Evolutionary conservation across 371 early-diverging fungal species (phyloP), one percentile per base, ranked within the genome.

Genomic region (Zancudomyces culisetae): DNA sequence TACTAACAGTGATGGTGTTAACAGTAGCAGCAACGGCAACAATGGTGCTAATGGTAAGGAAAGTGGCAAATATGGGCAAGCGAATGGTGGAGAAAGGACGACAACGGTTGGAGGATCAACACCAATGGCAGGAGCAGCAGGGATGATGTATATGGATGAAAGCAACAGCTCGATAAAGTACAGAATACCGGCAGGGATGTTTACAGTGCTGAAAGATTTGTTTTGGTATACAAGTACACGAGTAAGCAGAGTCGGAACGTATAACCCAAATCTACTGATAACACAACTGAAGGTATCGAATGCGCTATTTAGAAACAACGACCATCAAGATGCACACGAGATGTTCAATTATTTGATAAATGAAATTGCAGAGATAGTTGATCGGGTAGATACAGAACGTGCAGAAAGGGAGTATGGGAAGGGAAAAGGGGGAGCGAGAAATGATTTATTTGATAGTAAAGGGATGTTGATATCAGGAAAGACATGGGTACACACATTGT

Each of bases 261-360:
- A 90, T 27, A 85, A 85, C n/a, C 97, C 95, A 3, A 71, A 78
- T 35, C 75, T 78, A 39, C 90, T 96, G 56, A 78, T 94, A 10
- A 74, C 74, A 46, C 85, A 83, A 59, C 78, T 96, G 35, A 95
- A 68, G 86, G 90, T 87, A 74, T 64, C 55, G 41, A 54, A 72
- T 84, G 94, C 88, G 61, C 60, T 91, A 13, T 96, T 94, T 66
- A 75, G 89, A 39, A 81, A 85, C 52, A 87, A 85, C 27, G 81
- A 81, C 78, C 95, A 96, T 62, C 97, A 96, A 62, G 97, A 96
- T 67, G 95, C 94, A 0, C 97, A 96, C 67, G 97, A 96, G 68
- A 89, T 94, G 64, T 68, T 96, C 45, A 95, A 93, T 69, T 95
- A 82, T 65, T 58, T 85, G 12, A 70, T 96, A 13, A 94, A 95